A percentile compares a stretch with the other conserved stretches of the same genome.
Evolutionary conservation across 192 early-diverging fungal species (phyloP).

Genomic region (Backusella macrospora): DNA sequence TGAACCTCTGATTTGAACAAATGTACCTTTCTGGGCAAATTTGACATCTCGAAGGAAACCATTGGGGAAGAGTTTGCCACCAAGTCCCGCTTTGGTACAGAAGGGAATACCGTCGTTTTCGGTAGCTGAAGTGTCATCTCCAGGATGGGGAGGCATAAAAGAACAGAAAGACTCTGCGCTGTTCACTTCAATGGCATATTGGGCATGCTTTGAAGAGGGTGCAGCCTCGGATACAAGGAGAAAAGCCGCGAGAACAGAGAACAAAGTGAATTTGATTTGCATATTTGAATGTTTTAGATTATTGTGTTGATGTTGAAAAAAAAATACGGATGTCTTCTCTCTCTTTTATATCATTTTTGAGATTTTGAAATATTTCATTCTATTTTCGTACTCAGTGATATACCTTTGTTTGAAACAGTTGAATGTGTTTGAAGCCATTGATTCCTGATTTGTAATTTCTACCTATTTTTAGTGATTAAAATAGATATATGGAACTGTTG

Average conservation of each 20-base stretch:
- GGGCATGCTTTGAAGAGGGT: not conserved
- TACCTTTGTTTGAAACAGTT: not conserved
- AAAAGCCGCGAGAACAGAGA: not conserved
- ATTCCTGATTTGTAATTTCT: not conserved
- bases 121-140: conserved; percentile 41
- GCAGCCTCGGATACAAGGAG: not conserved
- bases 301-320: not conserved
- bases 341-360: conserved; percentile 7
- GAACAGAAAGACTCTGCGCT: conserved; percentile 48
- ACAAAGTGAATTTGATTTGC: conserved; percentile 4
- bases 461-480: conserved; percentile 8
- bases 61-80: conserved; percentile 46
- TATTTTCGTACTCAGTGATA: not conserved
- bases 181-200: conserved; percentile 8
- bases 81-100: conserved; percentile 45
- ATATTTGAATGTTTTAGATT: not conserved
- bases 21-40: conserved; percentile 33
- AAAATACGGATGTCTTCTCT: not conserved
- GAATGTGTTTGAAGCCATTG: not conserved
- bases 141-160: conserved; percentile 52
- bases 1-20: conserved; percentile 50
- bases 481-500: not conserved
- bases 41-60: conserved; percentile 46
- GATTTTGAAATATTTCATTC: not conserved
- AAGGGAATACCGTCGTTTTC: conserved; percentile 52